Conservation (phyloP, 2,329 filamentous ascomycete genomes). For the Trichoderma breve region DNA sequence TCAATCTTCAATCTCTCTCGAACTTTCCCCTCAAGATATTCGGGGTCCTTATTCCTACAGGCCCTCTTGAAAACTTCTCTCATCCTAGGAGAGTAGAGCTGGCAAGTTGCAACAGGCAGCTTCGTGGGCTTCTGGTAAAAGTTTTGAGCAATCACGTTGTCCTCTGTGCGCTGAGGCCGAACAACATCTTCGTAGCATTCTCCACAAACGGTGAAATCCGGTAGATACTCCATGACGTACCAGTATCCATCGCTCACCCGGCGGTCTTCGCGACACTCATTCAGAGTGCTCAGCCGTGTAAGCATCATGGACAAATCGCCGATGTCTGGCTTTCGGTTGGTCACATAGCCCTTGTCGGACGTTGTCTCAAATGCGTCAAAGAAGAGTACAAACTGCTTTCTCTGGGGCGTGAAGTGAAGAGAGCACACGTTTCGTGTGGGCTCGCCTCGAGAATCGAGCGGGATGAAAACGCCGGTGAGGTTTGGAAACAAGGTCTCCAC, state of each 20-base stretch:
- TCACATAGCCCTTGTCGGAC: conserved; percentile 50
- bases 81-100: conserved; percentile 81
- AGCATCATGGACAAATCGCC: conserved; percentile 63
- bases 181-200: conserved; percentile 83
- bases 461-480: conserved; percentile 64
- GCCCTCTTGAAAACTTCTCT: conserved; percentile 67
- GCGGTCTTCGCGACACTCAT: conserved; percentile 66
- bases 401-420: conserved; percentile 57
- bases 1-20: conserved; percentile 61
- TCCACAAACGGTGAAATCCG: conserved; percentile 78
- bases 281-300: conserved; percentile 53
- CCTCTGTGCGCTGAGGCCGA: conserved; percentile 60
- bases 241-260: conserved; percentile 63
- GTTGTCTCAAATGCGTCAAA: conserved; percentile 60
- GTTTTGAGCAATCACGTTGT: conserved; percentile 57
- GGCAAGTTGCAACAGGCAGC: conserved; percentile 60
- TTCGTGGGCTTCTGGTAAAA: conserved; percentile 62
- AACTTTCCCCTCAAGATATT: conserved; percentile 57
- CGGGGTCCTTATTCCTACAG: conserved; percentile 64
- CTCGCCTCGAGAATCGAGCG: conserved; percentile 46
- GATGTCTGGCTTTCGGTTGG: conserved; percentile 52
- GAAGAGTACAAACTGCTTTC: conserved; percentile 56
- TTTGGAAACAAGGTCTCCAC: conserved; percentile 72
- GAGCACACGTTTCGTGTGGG: conserved; percentile 61
- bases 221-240: conserved; percentile 74